Evolutionary conservation across 2,329 filamentous ascomycete genomes (phyloP).

Genomic region (Aspergillus floridensis): DNA sequence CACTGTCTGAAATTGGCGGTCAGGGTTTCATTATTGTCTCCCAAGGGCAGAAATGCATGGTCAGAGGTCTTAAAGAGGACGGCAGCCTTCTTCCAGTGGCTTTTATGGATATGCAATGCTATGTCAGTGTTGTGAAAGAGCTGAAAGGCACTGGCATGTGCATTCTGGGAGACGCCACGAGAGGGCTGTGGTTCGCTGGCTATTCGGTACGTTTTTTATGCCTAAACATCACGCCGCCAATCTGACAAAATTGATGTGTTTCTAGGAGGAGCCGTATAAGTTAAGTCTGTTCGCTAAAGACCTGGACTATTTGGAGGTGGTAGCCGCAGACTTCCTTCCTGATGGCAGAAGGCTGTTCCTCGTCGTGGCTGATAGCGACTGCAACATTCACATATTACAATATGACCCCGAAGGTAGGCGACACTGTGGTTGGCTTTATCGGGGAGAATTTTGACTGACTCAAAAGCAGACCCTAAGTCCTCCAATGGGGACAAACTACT

Average conservation of each 20-base stretch:
- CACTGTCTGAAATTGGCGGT: conserved; percentile 76
- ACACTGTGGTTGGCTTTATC: not conserved
- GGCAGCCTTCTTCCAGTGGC: conserved; percentile 88
- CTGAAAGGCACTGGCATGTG: conserved; percentile 80
- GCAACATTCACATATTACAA: conserved; percentile 83
- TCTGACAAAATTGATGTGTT: conserved; percentile 5
- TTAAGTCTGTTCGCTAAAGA: conserved; percentile 92
- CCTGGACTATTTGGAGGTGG: conserved; percentile 70
- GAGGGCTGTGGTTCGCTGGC: conserved; percentile 93
- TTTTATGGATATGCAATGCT: conserved; percentile 96
- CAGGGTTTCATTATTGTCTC: conserved; percentile 86
- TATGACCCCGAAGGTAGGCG: conserved; percentile 88
- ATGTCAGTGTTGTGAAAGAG: conserved; percentile 81
- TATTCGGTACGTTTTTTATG: conserved; percentile 63
- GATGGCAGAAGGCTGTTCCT: conserved; percentile 80
- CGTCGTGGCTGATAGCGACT: conserved; percentile 77
- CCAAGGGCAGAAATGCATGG: conserved; percentile 97
- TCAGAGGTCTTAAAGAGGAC: conserved; percentile 92
- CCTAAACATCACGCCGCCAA: not conserved
- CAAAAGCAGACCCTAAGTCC: conserved; percentile 75
- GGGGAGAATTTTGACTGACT: not conserved
- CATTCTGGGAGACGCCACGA: conserved; percentile 83
- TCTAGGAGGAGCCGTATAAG: conserved; percentile 84
- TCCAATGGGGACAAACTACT: conserved; percentile 84
- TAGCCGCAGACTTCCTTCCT: conserved; percentile 83